Base-by-base conservation (phyloP, 1,139 yeast genomes). In the Yamadazyma membranifaciens region DNA sequence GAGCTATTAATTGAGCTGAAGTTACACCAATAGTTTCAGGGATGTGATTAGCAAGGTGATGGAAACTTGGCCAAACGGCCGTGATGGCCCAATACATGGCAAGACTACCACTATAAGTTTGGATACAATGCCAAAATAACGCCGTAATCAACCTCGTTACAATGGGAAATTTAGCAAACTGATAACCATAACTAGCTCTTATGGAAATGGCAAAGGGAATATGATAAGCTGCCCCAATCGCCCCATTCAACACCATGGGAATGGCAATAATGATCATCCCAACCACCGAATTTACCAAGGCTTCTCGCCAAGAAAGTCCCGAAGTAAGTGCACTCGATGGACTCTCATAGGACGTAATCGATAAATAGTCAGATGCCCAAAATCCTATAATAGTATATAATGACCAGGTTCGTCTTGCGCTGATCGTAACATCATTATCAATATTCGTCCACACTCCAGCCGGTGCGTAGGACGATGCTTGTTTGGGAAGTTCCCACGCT, bases 71-170 rank as follows among this genome's bases (percentile, higher is more conserved):
- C 51, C 52, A 49, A 13, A 73, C 63, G 11, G 79, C 67, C 39
- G 56, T 48, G 32, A 76, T 50, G 63, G 68, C 48, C 10, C 55
- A 51, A 38, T 54, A 52, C 45, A 57, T 49, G 46, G 59, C 52
- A 41, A 47, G 47, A 24, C 62, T 62, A 29, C 67, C 63, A n/a
- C 59, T 47, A 45, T 51, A 66, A 1, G 68, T 55, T 42, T 66
- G 69, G 26, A 58, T 61, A 2, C 66, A 58, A 45, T 61, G 66
- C 67, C 69, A 66, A 43, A 66, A 59, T 14, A 60, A 49, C 4
- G 69, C 69, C 27, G 67, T 62, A 26, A 60, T 52, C 42, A 61
- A 52, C 43, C 72, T 55, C 11, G 60, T 56, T 11, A 65, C 49
- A 33, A 66, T 57, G 9, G 65, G 63, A 43, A 65, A 56, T 33